A percentile compares a stretch with the other conserved stretches of the same genome.
phyloP scores from a whole-genome alignment of 139 green algal genomes.

The Tetradesmus obliquus region DNA sequence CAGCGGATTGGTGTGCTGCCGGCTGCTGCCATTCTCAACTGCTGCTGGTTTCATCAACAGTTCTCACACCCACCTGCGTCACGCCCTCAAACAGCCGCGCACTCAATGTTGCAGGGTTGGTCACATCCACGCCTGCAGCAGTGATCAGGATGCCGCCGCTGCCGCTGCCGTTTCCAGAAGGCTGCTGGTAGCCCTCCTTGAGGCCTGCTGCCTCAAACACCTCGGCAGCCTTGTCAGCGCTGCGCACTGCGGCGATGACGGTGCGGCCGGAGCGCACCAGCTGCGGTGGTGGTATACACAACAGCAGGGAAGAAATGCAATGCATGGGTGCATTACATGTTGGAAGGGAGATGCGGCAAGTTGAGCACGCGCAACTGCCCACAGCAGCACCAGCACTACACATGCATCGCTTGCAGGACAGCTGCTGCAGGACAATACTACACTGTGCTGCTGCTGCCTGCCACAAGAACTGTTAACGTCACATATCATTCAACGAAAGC shows the following conservation, averaged over 20 bases:
- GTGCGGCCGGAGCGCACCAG: conserved; percentile 71
- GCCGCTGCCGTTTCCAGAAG: neutral
- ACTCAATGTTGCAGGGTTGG: conserved; percentile 67
- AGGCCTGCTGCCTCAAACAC: conserved; percentile 59
- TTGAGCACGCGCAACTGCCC: neutral
- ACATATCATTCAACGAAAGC: neutral
- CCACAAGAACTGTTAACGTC: neutral
- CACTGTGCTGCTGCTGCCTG: neutral
- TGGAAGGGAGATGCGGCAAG: neutral
- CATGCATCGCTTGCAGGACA: neutral
- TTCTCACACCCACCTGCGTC: conserved; percentile 61
- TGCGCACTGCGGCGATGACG: conserved; percentile 79
- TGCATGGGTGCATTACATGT: neutral
- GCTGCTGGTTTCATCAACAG: neutral
- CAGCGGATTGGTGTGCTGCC: too few relatives aligned
- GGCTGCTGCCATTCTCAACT: neutral
- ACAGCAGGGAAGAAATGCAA: neutral
- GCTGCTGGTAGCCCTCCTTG: conserved; percentile 52
- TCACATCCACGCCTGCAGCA: conserved; percentile 79
- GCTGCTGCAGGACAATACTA: neutral
- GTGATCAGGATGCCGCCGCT: conserved; percentile 73
- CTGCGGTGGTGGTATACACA: conserved; percentile 42
- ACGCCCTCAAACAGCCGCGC: conserved; percentile 80
- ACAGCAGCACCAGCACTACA: neutral
- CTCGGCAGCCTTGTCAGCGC: conserved; percentile 56